These are phyloP conservation scores for Ceratocystiopsis sp. DNA, from an alignment of 2,329 filamentous ascomycete species.

Conservation along the genomic window DNA sequence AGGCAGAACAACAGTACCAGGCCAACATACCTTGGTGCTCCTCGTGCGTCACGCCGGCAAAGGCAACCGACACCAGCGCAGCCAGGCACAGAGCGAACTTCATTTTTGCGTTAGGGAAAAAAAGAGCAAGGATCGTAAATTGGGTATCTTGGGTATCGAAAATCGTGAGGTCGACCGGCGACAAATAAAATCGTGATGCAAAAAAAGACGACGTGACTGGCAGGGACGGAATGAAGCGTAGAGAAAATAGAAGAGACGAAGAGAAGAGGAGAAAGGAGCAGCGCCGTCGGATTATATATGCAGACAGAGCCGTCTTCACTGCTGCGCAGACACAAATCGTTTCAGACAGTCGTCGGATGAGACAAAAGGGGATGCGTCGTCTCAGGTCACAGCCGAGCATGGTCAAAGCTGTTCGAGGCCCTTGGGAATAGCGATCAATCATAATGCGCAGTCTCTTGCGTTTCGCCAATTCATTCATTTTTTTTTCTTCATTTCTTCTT, in stretches of 20 bases:
- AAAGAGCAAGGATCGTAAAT: slow-evolving; percentile 12
- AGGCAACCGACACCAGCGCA: slow-evolving; percentile 27
- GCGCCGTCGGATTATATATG: no score
- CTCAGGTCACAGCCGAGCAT: no score
- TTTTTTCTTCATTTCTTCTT: no score
- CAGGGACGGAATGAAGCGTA: slow-evolving; percentile 7
- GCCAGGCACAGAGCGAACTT: slow-evolving; percentile 32
- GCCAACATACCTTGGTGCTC: slow-evolving; percentile 12
- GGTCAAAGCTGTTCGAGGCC: no score
- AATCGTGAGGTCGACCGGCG: slow-evolving; percentile 30
- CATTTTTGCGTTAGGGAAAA: slow-evolving; percentile 26
- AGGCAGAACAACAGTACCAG: no score
- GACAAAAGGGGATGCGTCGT: no score
- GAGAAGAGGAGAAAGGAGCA: slow-evolving; percentile 6
- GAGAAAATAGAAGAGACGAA: slow-evolving; percentile 6
- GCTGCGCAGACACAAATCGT: no score
- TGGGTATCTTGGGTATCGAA: slow-evolving; percentile 10
- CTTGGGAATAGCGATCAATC: no score
- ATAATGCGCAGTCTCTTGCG: no score
- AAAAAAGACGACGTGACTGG: slow-evolving; percentile 10
- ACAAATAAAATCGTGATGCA: slow-evolving; percentile 18
- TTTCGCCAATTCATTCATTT: no score
- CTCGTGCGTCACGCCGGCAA: slow-evolving; percentile 17
- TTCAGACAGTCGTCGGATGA: no score
- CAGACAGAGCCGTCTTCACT: no score